phyloP scores from a whole-genome alignment of 768 basidiomycete genomes.

The Kwoniella botswanensis region DNA sequence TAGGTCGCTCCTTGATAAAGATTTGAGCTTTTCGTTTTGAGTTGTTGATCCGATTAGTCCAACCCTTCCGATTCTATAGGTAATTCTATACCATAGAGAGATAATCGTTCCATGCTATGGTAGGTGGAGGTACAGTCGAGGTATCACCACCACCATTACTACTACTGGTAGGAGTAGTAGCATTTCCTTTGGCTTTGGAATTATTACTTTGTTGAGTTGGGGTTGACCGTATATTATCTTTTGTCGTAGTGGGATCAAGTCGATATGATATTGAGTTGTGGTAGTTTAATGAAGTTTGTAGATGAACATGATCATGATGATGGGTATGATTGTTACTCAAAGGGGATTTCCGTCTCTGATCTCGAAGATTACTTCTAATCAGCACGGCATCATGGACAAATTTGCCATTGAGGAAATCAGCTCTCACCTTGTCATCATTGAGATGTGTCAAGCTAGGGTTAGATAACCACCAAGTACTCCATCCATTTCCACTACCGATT shows the following conservation, averaged over 20 bases:
- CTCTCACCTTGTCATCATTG: not conserved
- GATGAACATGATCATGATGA: not conserved
- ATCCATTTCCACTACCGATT: conserved; percentile 1
- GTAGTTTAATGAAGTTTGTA: not conserved
- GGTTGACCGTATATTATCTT: not conserved
- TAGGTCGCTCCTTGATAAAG: not conserved
- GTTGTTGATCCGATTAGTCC: not conserved
- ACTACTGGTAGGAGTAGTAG: not conserved
- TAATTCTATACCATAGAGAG: conserved; percentile 22
- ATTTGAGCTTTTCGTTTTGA: not conserved
- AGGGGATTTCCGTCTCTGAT: not conserved
- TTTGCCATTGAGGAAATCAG: not conserved
- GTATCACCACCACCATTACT: not conserved
- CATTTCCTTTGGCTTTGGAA: not conserved
- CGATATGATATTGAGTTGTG: not conserved
- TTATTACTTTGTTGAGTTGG: not conserved
- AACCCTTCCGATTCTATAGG: not conserved
- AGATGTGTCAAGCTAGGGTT: not conserved
- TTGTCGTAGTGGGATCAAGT: not conserved
- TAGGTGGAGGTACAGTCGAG: conserved; percentile 21
- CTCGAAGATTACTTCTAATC: not conserved
- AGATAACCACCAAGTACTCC: conserved; percentile 18
- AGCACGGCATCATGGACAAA: not conserved
- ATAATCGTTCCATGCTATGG: conserved; percentile 27
- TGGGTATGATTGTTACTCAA: not conserved